Evolutionary conservation across 2,329 filamentous ascomycete genomes (phyloP), one percentile per base, ranked within the genome.

Genomic region (Hypoxylon rubiginosum): DNA sequence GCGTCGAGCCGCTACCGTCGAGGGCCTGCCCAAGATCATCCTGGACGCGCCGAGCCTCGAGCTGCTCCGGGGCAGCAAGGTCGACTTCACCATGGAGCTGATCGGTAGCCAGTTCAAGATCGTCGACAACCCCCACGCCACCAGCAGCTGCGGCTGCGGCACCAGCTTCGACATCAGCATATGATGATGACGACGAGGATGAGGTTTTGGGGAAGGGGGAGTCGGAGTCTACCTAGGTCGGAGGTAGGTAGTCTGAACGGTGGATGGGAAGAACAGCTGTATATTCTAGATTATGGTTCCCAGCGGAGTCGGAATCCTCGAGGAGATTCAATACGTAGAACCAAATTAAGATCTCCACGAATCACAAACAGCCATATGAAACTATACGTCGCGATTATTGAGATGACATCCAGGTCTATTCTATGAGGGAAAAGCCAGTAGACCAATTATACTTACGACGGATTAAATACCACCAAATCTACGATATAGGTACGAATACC

Each of bases 31-130:
- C n/a, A 96, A 93, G 79, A 89, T 99, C 9, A 91, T 98, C 21
- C 89, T 99, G 76, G 96, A 99, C 76, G 88, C 91, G 71, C 88
- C 93, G 2, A 97, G 94, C 55, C 81, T 99, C 64, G 94, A 97
- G 70, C 80, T 99, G 57, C 81, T 99, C 62, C 94, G 93, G 76
- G 96, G 95, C 9, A 97, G 94, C 82, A 97, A 94, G 78, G 90
- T 99, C 39, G 96, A 99, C 77, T 99, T 94, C 76, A 97, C 94
- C 0, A 96, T 92, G 87, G 96, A 98, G 82, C 83, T 99, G 53
- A 76, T 78, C 67, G 92, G 92, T 26, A 93, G 91, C 75, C 94
- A 98, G 81, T 99, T 99, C 80, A 97, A 97, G 84, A 94, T 99
- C 75, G 90, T 93, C 66, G 94, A 97, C 73, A 99, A 98, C 76